Conservation (phyloP, 139 green algal genomes). For the Volvox africanus region DNA sequence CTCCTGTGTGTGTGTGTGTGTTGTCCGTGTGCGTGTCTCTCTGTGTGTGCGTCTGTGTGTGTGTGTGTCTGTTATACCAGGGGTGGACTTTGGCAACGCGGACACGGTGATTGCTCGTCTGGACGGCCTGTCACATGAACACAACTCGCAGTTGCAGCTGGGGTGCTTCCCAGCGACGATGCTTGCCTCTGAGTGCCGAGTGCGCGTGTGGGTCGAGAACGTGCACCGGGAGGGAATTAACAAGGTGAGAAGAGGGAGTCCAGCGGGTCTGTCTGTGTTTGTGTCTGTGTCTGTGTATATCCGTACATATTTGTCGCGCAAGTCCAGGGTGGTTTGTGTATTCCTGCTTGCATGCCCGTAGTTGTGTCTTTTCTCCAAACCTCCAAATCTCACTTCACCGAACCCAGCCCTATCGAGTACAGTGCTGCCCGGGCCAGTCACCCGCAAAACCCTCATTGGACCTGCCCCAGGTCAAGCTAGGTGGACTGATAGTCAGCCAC, state of each 20-base stretch:
- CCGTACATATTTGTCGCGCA: too few species aligned
- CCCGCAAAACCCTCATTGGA: neutral
- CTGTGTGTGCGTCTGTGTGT: too few species aligned
- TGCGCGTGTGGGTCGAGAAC: neutral
- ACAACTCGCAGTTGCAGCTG: constrained; percentile 37
- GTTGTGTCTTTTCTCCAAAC: too few species aligned
- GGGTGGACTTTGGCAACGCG: too few species aligned
- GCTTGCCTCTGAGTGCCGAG: neutral
- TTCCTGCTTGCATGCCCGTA: too few species aligned
- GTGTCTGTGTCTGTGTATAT: too few species aligned
- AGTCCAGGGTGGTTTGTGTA: too few species aligned
- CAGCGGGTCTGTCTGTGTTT: too few species aligned
- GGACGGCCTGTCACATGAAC: neutral
- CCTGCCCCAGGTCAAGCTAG: constrained; percentile 4
- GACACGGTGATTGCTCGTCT: neutral
- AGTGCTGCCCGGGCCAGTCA: neutral
- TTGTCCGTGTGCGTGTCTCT: neutral
- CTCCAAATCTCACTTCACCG: neutral
- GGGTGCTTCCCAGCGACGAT: constrained; percentile 14
- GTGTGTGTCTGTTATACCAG: neutral
- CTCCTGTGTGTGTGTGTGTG: too few species aligned
- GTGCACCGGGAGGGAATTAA: neutral
- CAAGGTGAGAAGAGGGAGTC: neutral
- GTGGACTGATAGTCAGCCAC: constrained; percentile 15
- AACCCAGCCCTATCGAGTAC: neutral